phyloP scores from a whole-genome alignment of 805 yeast genomes.

The Phaffomyces opuntiae region DNA sequence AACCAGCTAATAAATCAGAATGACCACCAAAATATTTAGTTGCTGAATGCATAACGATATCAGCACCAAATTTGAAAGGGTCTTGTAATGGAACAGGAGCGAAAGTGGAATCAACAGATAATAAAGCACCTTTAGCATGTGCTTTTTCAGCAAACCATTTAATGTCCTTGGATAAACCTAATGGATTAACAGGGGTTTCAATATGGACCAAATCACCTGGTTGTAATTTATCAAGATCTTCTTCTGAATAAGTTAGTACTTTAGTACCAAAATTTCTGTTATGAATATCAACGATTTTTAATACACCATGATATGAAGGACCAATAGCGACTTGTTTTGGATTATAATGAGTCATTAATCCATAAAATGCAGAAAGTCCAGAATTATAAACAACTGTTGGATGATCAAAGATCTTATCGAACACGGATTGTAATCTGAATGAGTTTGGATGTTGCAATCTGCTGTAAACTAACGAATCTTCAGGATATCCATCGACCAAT shows the following conservation, averaged over 20 bases:
- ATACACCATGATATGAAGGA: conserved; percentile 81
- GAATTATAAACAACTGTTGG: conserved; percentile 66
- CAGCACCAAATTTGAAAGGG: conserved; percentile 80
- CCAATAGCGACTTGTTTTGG: conserved; percentile 75
- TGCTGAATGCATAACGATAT: conserved; percentile 86
- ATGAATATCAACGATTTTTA: conserved; percentile 58
- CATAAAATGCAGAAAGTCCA: conserved; percentile 79
- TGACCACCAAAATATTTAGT: conserved; percentile 96
- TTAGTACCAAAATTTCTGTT: conserved; percentile 53
- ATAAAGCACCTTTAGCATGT: conserved; percentile 66
- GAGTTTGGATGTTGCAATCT: conserved; percentile 71
- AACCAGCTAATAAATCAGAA: conserved; percentile 82
- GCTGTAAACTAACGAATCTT: conserved; percentile 50
- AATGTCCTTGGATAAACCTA: conserved; percentile 60
- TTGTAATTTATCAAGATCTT: conserved; percentile 39
- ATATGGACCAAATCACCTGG: conserved; percentile 75
- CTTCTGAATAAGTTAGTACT: conserved; percentile 36
- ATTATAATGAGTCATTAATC: conserved; percentile 57
- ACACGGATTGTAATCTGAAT: conserved; percentile 56
- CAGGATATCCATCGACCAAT: conserved; percentile 26
- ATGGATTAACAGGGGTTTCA: conserved; percentile 88
- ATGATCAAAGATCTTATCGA: conserved; percentile 48
- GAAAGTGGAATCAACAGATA: conserved; percentile 79
- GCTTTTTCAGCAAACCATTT: conserved; percentile 59
- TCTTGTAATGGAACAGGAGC: conserved; percentile 89